Evolutionary conservation across 805 yeast species (phyloP), one percentile per base, ranked within the genome.

Genomic region (Nakazawaea anatomiae): DNA sequence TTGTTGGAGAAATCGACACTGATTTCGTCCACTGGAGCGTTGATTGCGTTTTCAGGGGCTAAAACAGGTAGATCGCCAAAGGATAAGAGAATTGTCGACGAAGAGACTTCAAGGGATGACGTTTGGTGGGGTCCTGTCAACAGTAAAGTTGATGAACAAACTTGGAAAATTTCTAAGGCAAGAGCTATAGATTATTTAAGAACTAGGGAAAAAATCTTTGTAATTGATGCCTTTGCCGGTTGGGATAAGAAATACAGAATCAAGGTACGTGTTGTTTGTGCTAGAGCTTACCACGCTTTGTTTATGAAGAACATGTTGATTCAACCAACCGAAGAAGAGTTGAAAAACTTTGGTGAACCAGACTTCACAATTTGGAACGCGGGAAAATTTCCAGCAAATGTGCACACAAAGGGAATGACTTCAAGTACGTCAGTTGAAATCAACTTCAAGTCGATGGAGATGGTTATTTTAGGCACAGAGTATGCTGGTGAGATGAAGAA

Each of bases 111-210:
- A 39, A 72, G 79, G 54, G 79, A 88, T 53, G 75, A 91, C 64
- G 82, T 92, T 61, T 92, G 99, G 99, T 92, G 99, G 99, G 99
- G 99, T 29, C 98, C 98, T 2, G 99, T 92, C 59, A 92, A 92
- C 76, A 89, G 87, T 73, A 88, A 92, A 73, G 91, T 92, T 60
- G 86, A 89, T 54, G 96, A 89, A 72, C 83, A 85, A 67, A 90
- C 97, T 27, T 92, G 98, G 98, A 81, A 82, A 62, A 90, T 92
- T 62, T 88, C 95, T 69, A 86, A 96, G 69, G 92, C 92, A 61
- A 88, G 99, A 74, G 98, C 99, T 48, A 80, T 91, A 59, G 99
- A 92, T 72, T 92, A 91, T 76, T 80, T 92, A 69, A 87, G 96
- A 79, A 92, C 98, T 51, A 87, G 96, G 73, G 91, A 87, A 62